Base-by-base conservation (phyloP, 1,284 basidiomycete genomes). In the Cronartium quercuum region DNA sequence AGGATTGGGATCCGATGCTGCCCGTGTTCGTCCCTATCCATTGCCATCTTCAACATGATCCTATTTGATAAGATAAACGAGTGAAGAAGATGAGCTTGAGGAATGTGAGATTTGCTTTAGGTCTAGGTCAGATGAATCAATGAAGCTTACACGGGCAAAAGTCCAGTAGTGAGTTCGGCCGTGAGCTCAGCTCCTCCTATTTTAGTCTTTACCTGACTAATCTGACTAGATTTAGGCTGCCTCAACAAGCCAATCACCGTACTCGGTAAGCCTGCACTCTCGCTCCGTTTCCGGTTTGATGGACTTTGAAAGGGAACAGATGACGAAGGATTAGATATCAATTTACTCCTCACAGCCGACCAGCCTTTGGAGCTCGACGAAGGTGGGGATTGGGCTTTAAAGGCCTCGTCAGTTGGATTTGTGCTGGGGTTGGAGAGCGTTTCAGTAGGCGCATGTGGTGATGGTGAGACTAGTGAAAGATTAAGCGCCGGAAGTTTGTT, bases 1-100 rank as follows among this genome's bases (percentile, higher is more conserved):
- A 98, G 86, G 2, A 92, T 85, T 0, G 94, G 94, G 5, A 98
- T 87, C 40, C 93, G 88, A 47, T 91, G 86, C 76, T 89, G 86
- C 7, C 86, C 89, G 78, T 90, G 88, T 83, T 98, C 94, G 81
- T 97, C 94, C 41, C 91, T 87, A 80, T 97, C 94, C 71, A 98
- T 87, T 87, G 91, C 92, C 78, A 97, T 87, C 66, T 90, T 89
- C 66, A 95, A 83, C 85, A 95, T 90, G 77, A 94, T 65, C 37
- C 70, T 73, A 66, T 29, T 29, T 29, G 29, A 29, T 29, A 9
- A 51, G 47, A 51, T 15, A 51, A 10, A 60, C 15, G 34, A 18
- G 34, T 15, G 35, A 24, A 61, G 21, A 29, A 61, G 13, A 37
- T 61, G 3, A 61, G 58, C 24, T 24, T 61, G 34, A 61, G 35